Conservation (phyloP, 768 basidiomycete species). For the Cystobasidium tubakii region DNA sequence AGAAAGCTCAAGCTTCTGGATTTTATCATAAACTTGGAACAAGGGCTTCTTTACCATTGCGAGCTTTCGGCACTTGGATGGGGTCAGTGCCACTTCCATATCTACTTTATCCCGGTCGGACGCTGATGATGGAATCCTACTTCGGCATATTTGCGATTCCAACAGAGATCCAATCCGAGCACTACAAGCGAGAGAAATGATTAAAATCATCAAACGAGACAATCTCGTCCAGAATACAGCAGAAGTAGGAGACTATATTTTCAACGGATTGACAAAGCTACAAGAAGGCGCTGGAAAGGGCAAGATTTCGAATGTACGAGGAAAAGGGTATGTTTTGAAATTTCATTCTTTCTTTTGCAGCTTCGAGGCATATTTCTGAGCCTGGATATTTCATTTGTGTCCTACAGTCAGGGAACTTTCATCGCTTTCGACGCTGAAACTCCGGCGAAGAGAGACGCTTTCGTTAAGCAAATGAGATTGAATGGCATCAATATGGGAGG, state of each 20-base stretch:
- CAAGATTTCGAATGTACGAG: conserved; percentile 44
- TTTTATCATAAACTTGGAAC: conserved; percentile 51
- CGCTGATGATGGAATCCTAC: background rate
- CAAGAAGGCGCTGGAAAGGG: conserved; percentile 32
- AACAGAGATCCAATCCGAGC: conserved; percentile 34
- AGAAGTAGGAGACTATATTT: conserved; percentile 47
- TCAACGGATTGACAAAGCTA: conserved; percentile 41
- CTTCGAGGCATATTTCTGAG: background rate
- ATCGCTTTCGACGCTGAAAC: conserved; percentile 50
- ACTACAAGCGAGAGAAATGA: conserved; percentile 47
- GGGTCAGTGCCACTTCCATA: background rate
- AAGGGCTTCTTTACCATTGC: conserved; percentile 48
- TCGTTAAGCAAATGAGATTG: conserved; percentile 47
- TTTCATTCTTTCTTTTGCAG: background rate
- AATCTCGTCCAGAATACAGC: conserved; percentile 49
- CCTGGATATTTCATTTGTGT: background rate
- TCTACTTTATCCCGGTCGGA: background rate
- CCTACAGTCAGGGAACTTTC: conserved; percentile 50
- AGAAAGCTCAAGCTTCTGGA: conserved; percentile 53
- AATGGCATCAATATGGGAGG: conserved; percentile 51
- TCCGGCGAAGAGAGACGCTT: conserved; percentile 47
- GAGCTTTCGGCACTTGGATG: background rate
- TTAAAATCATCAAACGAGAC: conserved; percentile 49
- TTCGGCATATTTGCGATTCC: conserved; percentile 48
- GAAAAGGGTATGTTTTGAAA: conserved; percentile 17